Percentiles rank a stretch among this genome's conserved stretches.
Evolutionary conservation across 2,329 filamentous ascomycete species (phyloP).

Genomic region (Fusarium sp.): DNA sequence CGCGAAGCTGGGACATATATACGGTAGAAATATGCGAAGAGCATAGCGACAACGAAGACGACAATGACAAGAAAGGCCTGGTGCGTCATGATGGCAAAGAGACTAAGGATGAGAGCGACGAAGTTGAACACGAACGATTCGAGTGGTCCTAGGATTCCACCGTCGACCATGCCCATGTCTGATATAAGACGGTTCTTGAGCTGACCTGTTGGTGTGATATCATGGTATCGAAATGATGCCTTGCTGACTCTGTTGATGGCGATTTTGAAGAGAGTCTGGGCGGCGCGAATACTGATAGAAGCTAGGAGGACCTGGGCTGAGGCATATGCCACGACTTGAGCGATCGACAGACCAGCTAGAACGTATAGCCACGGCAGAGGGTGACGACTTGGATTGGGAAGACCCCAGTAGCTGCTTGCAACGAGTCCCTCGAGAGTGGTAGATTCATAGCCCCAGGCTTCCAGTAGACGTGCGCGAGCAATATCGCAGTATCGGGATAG

Average conservation of each 20-base stretch:
- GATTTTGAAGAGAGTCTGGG: slow-evolving; percentile 78
- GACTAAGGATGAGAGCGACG: slow-evolving; percentile 78
- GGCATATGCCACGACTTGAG: slow-evolving; percentile 70
- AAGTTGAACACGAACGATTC: slow-evolving; percentile 76
- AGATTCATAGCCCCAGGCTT: slow-evolving; percentile 81
- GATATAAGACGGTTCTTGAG: slow-evolving; percentile 93
- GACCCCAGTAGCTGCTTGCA: slow-evolving; percentile 46
- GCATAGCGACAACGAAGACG: slow-evolving; percentile 73
- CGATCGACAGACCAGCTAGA: slow-evolving; percentile 74
- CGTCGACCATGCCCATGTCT: slow-evolving; percentile 90
- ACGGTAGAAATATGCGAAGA: slow-evolving; percentile 80
- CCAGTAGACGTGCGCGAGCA: slow-evolving; percentile 82
- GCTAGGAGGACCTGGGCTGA: slow-evolving; percentile 76
- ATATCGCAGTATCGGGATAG: slow-evolving; percentile 74
- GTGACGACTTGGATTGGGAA: slow-evolving; percentile 74
- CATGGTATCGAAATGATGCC: slow-evolving; percentile 90
- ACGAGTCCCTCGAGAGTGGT: slow-evolving; percentile 37
- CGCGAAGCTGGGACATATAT: slow-evolving; percentile 86
- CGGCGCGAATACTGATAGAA: slow-evolving; percentile 83
- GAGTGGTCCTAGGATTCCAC: slow-evolving; percentile 82
- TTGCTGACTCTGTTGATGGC: slow-evolving; percentile 80
- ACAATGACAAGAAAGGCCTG: slow-evolving; percentile 83
- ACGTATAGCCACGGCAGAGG: slow-evolving; percentile 80
- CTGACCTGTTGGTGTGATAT: slow-evolving; percentile 87
- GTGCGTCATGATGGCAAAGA: slow-evolving; percentile 82